phyloP scores from a whole-genome alignment of 2,329 filamentous ascomycete species.

The Escovopsis sp. region DNA sequence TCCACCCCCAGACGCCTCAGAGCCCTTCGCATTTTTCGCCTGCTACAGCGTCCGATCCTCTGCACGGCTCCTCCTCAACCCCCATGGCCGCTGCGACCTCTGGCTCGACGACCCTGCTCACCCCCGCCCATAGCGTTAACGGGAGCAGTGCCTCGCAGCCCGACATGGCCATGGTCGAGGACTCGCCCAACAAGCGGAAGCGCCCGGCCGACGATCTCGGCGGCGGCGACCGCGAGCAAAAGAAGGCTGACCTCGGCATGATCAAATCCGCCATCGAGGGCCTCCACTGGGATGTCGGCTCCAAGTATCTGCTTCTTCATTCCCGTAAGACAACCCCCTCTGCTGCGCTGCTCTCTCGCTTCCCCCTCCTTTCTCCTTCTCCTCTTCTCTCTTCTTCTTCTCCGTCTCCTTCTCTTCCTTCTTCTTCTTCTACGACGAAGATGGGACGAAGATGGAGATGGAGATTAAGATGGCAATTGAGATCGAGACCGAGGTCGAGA shows the following conservation, averaged over 20 bases:
- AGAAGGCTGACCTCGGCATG: conserved; percentile 48
- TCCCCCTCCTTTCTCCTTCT: conserved; percentile 8
- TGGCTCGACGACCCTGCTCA: conserved; percentile 37
- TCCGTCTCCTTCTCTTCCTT: no score
- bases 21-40: conserved; percentile 48
- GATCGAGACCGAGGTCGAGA: no score
- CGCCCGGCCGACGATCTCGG: conserved; percentile 36
- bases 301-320: conserved; percentile 52
- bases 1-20: conserved; percentile 52
- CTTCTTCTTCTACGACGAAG: no score
- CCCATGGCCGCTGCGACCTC: conserved; percentile 31
- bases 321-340: conserved; percentile 46
- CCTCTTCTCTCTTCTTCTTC: no score
- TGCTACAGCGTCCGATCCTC: conserved; percentile 35
- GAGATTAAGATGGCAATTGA: no score
- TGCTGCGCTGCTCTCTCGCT: conserved; percentile 17
- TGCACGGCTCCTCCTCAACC: conserved; percentile 33
- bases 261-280: conserved; percentile 46
- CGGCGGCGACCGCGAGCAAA: conserved; percentile 39
- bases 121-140: conserved; percentile 47
- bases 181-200: conserved; percentile 46
- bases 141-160: conserved; percentile 32
- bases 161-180: conserved; percentile 33
- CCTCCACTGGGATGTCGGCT: conserved; percentile 49
- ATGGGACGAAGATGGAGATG: no score